phyloP scores from a whole-genome alignment of 345 rosid genomes.

The Turritis glabra region DNA sequence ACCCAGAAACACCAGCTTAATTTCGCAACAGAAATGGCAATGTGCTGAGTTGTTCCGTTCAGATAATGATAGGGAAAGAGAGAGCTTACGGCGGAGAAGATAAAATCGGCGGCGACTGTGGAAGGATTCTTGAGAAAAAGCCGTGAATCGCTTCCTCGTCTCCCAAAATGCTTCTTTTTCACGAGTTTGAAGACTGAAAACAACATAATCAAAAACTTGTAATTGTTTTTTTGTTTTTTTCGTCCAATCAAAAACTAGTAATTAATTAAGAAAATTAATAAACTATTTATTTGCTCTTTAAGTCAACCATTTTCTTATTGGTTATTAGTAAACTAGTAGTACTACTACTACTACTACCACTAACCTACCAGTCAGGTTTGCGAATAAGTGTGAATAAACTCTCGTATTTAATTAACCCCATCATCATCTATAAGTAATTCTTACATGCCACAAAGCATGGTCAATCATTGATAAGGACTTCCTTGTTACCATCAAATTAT shows the following conservation, averaged over 20 bases:
- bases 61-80: not conserved
- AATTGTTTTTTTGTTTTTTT: too few relatives aligned
- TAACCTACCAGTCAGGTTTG: too few relatives aligned
- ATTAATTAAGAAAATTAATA: not conserved
- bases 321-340: too few relatives aligned
- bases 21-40: not conserved
- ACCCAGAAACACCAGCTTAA: slow-evolving; percentile 6
- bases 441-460: too few relatives aligned
- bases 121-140: not conserved
- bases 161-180: not conserved
- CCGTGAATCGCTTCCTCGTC: not conserved
- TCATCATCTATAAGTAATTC: too few relatives aligned
- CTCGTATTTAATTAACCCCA: too few relatives aligned
- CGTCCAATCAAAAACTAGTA: too few relatives aligned
- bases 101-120: not conserved
- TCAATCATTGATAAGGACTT: too few relatives aligned
- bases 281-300: not conserved
- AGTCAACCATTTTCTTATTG: not conserved
- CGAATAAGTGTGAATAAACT: too few relatives aligned
- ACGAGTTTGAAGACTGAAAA: not conserved
- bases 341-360: not conserved
- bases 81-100: not conserved
- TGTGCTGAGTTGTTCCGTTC: not conserved
- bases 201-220: not conserved
- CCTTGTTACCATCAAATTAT: too few relatives aligned